Evolutionary conservation across 176 grass and related monocot genomes (phyloP), one percentile per base, ranked within the genome.

Genomic region (Oryza glaberrima): DNA sequence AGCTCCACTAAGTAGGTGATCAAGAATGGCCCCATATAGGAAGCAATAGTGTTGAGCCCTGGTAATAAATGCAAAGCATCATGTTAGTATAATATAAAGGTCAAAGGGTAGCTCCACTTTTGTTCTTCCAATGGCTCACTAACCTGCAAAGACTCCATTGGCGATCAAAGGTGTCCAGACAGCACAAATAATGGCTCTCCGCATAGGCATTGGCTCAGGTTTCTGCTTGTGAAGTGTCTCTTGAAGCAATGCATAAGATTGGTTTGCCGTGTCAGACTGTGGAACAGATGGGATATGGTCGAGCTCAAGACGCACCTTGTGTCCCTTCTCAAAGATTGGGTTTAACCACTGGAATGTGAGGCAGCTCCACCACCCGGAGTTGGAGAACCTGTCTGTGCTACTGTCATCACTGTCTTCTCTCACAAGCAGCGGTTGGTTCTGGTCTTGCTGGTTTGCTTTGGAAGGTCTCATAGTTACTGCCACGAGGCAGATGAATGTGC

Each of bases 61-160:
- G 77, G 58, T 60, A 83, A 77, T 11, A 47, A 69, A 69, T 73
- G 20, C 26, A 46, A 73, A 69, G 8, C 22, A 61, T n/a, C 68
- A 9, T 73, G 25, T 85, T 38, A 88, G 34, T 52, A 75, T 9
- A 86, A 23, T 45, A 4, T 6, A 51, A 47, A 48, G 75, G 23
- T 80, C 14, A 77, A 86, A 82, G 4, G 40, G 0, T n/a, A 72
- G 66, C 32, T 71, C n/a, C 84, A n/a, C 84, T 49, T 56, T 15
- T 56, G 6, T 22, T 81, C 28, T 32, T n/a, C 58, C 19, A 14
- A 67, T 47, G 14, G 36, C 23, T 69, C 11, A 34, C 58, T 72
- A 88, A 94, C 95, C 95, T 85, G 95, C 95, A 76, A 94, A 89
- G 40, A 91, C 19, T 83, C 92, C 95, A 88, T 97, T 97, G 63